Evolutionary conservation across 148 eudicot genomes (phyloP).

Genomic region (Hydrangea macrophylla): DNA sequence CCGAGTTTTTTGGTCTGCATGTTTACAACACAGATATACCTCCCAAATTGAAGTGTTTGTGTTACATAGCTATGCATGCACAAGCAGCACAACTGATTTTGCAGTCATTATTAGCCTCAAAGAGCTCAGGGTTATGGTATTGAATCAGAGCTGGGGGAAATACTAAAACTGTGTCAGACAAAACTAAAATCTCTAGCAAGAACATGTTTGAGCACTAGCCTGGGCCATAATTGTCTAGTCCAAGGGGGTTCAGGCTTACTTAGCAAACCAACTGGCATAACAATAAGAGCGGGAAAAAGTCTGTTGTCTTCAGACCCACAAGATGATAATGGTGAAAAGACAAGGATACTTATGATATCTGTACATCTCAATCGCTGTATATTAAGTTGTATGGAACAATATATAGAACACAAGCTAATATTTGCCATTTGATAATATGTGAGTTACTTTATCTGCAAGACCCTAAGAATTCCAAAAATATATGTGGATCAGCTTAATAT

Average conservation of each 20-base stretch:
- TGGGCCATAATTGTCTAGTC: neutral
- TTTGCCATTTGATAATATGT: too few relatives aligned
- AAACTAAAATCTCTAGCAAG: neutral
- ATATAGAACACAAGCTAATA: too few relatives aligned
- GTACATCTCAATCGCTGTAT: neutral
- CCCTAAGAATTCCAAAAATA: too few relatives aligned
- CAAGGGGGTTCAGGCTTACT: neutral
- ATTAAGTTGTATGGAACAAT: neutral
- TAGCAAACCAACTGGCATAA: neutral
- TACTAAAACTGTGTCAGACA: neutral
- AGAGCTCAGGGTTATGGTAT: neutral
- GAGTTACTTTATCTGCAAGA: too few relatives aligned
- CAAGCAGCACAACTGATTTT: neutral
- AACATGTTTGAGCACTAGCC: neutral
- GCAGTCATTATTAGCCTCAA: neutral
- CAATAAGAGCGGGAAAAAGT: neutral
- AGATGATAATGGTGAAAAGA: neutral
- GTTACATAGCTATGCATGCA: too few relatives aligned
- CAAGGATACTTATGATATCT: neutral
- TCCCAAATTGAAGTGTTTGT: too few relatives aligned
- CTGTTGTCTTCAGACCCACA: neutral
- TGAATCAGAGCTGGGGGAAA: neutral
- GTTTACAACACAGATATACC: too few relatives aligned
- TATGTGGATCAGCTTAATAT: neutral
- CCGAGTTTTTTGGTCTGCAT: too few relatives aligned